phyloP scores from a whole-genome alignment of 306 rosid genomes.

The Citrullus mucosospermus region DNA sequence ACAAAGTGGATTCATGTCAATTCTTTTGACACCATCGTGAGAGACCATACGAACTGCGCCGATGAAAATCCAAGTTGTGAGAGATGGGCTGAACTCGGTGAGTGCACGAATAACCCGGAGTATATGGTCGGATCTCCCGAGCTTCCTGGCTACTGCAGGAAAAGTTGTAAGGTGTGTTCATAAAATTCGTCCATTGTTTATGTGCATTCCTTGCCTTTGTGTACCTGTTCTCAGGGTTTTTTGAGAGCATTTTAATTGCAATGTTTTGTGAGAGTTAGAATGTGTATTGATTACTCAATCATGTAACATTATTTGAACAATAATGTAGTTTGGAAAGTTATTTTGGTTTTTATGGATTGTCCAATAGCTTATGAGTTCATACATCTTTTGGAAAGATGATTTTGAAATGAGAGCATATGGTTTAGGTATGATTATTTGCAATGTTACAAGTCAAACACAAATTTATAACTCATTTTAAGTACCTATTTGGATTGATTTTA shows the following conservation, averaged over 20 bases:
- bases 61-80: conserved; percentile 71
- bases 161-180: conserved; percentile 75
- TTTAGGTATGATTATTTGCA: too few species aligned
- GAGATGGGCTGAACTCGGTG: conserved; percentile 95
- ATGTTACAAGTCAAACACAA: too few species aligned
- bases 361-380: background rate
- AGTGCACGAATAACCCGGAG: conserved; percentile 71
- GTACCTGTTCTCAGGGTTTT: background rate
- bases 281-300: background rate
- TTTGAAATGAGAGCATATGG: too few species aligned
- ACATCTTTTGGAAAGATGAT: background rate
- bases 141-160: conserved; percentile 83
- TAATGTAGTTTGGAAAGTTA: background rate
- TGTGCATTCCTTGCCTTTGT: background rate
- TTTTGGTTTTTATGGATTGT: background rate
- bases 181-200: background rate
- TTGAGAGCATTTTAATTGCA: background rate
- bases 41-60: conserved; percentile 40
- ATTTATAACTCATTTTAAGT: too few species aligned
- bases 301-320: background rate
- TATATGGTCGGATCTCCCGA: conserved; percentile 83
- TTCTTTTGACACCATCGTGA: conserved; percentile 56
- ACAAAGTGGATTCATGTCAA: conserved; percentile 96
- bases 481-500: too few species aligned
- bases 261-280: background rate